A percentile compares a stretch with the other conserved stretches of the same genome.
These are phyloP conservation scores for Scedosporium minutisporum DNA, from an alignment of 2,329 filamentous ascomycete species.

Conservation along the genomic window DNA sequence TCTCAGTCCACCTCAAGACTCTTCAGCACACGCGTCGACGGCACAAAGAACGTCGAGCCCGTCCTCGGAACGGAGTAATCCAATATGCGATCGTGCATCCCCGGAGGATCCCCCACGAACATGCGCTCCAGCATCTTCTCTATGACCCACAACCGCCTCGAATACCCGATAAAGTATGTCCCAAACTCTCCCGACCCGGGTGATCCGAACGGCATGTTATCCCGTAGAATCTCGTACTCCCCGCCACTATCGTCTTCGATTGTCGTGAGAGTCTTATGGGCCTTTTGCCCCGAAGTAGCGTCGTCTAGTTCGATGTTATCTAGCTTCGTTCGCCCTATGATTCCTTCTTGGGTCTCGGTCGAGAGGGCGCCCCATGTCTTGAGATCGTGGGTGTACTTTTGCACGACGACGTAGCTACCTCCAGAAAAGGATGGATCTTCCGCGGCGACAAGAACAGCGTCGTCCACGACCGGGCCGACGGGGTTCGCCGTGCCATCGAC, in stretches of 20 bases:
- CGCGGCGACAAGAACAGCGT: slow-evolving; percentile 32
- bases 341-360: slow-evolving; percentile 42
- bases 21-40: slow-evolving; percentile 27
- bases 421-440: slow-evolving; percentile 30
- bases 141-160: slow-evolving; percentile 42
- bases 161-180: slow-evolving; percentile 50
- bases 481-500: slow-evolving; percentile 53
- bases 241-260: slow-evolving; percentile 39
- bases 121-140: slow-evolving; percentile 49
- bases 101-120: slow-evolving; percentile 44
- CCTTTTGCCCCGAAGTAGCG: slow-evolving; percentile 31
- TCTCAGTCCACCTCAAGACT: slow-evolving; percentile 7
- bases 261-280: slow-evolving; percentile 46
- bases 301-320: slow-evolving; percentile 50
- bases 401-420: slow-evolving; percentile 49
- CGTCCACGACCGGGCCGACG: slow-evolving; percentile 30
- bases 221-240: slow-evolving; percentile 44
- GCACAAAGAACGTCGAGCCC: slow-evolving; percentile 44
- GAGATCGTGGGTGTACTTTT: slow-evolving; percentile 49
- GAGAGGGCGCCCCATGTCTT: slow-evolving; percentile 33
- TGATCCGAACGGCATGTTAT: slow-evolving; percentile 53
- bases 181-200: slow-evolving; percentile 41
- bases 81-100: slow-evolving; percentile 44
- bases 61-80: slow-evolving; percentile 45
- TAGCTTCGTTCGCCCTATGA: slow-evolving; percentile 47